These are phyloP conservation scores for Penicillium odoratum DNA, from an alignment of 495 filamentous ascomycete genomes.

Conservation along the genomic window DNA sequence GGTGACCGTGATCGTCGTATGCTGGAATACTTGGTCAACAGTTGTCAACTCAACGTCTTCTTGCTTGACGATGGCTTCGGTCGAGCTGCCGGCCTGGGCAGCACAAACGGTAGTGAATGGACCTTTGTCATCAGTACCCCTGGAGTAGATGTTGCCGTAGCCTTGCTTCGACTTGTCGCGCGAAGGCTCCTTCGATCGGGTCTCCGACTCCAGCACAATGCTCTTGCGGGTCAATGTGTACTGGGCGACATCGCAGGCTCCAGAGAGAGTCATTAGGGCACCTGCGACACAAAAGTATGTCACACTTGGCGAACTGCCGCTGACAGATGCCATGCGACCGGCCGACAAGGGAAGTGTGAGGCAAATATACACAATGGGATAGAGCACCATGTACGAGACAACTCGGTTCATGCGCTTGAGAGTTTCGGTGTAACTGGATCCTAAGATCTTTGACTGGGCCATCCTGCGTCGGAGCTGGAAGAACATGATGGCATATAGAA, in stretches of 20 bases:
- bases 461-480: constrained; percentile 48
- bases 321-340: constrained; percentile 61
- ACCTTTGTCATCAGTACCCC: constrained; percentile 11
- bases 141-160: constrained; percentile 6
- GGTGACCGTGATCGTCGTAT: constrained; percentile 34
- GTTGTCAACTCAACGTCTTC: constrained; percentile 20
- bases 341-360: constrained; percentile 64
- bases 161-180: constrained; percentile 11
- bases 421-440: constrained; percentile 23
- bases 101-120: constrained; percentile 18
- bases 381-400: constrained; percentile 63
- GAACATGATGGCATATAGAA: constrained; percentile 62
- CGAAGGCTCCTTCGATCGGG: constrained; percentile 16
- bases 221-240: constrained; percentile 59
- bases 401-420: constrained; percentile 32
- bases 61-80: constrained; percentile 19
- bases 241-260: constrained; percentile 64
- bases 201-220: constrained; percentile 31
- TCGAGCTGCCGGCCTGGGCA: constrained; percentile 12
- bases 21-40: constrained; percentile 27
- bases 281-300: constrained; percentile 63
- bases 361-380: constrained; percentile 64
- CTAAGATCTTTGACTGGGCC: constrained; percentile 29
- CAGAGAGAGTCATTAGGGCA: constrained; percentile 63
- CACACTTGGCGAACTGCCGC: constrained; percentile 50